phyloP scores from a whole-genome alignment of 2,329 filamentous ascomycete species.

The Diplodia mutila region DNA sequence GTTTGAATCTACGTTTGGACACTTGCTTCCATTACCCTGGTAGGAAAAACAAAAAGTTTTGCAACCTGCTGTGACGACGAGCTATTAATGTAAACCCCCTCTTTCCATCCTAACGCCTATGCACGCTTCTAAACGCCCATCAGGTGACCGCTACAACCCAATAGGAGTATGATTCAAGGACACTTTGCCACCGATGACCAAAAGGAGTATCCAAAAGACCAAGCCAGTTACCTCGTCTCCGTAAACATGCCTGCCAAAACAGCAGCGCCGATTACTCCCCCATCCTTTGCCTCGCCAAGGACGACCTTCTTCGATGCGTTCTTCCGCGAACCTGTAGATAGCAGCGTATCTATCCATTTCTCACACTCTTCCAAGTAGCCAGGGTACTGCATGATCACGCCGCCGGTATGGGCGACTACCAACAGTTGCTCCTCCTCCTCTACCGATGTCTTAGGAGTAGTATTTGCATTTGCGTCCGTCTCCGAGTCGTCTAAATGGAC shows the following conservation, averaged over 20 bases:
- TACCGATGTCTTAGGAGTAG: background rate
- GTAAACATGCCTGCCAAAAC: constrained; percentile 54
- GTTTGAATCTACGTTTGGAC: too few relatives aligned
- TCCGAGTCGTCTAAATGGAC: constrained; percentile 48
- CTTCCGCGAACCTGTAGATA: constrained; percentile 48
- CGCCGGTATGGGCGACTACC: constrained; percentile 78
- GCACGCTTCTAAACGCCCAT: constrained; percentile 7
- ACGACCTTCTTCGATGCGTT: constrained; percentile 52
- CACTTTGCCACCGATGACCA: background rate
- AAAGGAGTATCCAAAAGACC: background rate
- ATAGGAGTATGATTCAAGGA: background rate
- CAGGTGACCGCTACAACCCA: background rate
- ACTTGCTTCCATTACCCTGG: too few relatives aligned
- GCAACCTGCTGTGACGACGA: background rate
- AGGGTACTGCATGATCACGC: constrained; percentile 79
- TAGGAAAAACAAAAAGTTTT: too few relatives aligned
- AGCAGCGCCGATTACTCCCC: constrained; percentile 60
- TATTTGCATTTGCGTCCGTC: background rate
- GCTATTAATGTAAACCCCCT: background rate
- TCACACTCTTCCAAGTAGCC: constrained; percentile 73
- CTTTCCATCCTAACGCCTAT: background rate
- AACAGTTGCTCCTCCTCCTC: constrained; percentile 62
- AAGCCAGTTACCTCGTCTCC: background rate
- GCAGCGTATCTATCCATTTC: constrained; percentile 63
- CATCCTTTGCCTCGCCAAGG: constrained; percentile 56